A percentile compares a stretch with the other conserved stretches of the same genome.
These are phyloP conservation scores for Spathaspora sp. DNA, from an alignment of 1,139 yeast genomes.

Conservation along the genomic window DNA sequence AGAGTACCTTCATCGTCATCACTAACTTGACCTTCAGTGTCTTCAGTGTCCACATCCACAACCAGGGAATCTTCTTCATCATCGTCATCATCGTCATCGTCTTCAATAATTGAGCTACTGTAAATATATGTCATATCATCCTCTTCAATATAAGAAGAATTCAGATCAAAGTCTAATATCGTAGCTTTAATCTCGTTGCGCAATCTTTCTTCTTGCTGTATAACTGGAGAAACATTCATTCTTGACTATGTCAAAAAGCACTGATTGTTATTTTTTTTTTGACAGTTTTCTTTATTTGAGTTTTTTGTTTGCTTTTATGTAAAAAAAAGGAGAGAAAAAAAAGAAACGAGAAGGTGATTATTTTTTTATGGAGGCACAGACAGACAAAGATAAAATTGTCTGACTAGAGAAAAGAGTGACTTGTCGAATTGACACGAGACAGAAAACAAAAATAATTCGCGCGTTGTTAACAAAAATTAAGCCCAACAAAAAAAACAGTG, in stretches of 20 bases:
- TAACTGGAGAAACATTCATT: neutral
- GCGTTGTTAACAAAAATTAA: neutral
- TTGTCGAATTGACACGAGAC: no score
- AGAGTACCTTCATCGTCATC: slow-evolving; percentile 13
- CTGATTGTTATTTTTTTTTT: neutral
- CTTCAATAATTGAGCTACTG: slow-evolving; percentile 23
- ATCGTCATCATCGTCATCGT: slow-evolving; percentile 19
- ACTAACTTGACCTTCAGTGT: slow-evolving; percentile 11
- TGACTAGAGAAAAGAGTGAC: no score
- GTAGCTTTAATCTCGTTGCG: slow-evolving; percentile 16
- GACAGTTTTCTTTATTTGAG: neutral
- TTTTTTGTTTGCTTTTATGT: slow-evolving; percentile 1
- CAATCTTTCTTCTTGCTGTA: slow-evolving; percentile 3
- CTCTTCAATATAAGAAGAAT: slow-evolving; percentile 35
- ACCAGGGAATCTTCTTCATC: slow-evolving; percentile 12
- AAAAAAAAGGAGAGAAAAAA: neutral
- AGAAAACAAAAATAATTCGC: no score
- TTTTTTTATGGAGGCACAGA: neutral
- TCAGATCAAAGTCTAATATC: slow-evolving; percentile 26
- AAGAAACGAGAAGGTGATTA: neutral
- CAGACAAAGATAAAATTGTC: neutral
- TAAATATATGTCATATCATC: slow-evolving; percentile 37
- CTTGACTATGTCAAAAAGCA: neutral
- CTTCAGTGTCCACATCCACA: slow-evolving; percentile 14
- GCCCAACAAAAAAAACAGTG: neutral